Base-by-base conservation (phyloP, 192 early-diverging fungal genomes). In the Kickxella alabastrina region DNA sequence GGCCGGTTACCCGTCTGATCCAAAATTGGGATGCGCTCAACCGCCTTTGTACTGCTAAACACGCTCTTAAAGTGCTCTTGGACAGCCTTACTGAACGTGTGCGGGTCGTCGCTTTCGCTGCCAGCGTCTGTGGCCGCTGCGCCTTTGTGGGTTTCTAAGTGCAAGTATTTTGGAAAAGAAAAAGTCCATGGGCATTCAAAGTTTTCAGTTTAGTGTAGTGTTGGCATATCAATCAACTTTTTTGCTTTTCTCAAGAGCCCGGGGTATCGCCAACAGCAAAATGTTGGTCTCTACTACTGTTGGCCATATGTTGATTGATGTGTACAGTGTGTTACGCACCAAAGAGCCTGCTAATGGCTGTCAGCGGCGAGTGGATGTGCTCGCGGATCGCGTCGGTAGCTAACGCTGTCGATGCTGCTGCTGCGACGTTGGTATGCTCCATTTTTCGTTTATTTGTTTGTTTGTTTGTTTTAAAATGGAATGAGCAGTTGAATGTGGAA, bases 271-370 rank as follows among this genome's bases (percentile, higher is more conserved):
- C n/a, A n/a, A n/a, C n/a, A n/a, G n/a, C n/a, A n/a, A n/a, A n/a
- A n/a, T n/a, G n/a, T n/a, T n/a, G n/a, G n/a, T n/a, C n/a, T n/a
- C n/a, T n/a, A n/a, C n/a, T n/a, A n/a, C n/a, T n/a, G n/a, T n/a
- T n/a, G n/a, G n/a, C n/a, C n/a, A n/a, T n/a, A n/a, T n/a, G n/a
- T n/a, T n/a, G n/a, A n/a, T n/a, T n/a, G n/a, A n/a, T n/a, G n/a
- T n/a, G n/a, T n/a, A n/a, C n/a, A n/a, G n/a, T 12, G 12, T 12
- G 6, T 57, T 22, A 52, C 68, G n/a, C 57, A 62, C 59, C 60
- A 58, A 60, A 75, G 24, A 75, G 65, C 44, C 27, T 43, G 25
- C 53, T 39, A n/a, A 75, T 75, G 19, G 64, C 65, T 17, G 43
- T 19, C 4, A 55, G 49, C 1, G 72, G 72, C 27, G 72, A 24